Evolutionary conservation across 257 asterid species (phyloP).

Genomic region (Leonotis leonurus): DNA sequence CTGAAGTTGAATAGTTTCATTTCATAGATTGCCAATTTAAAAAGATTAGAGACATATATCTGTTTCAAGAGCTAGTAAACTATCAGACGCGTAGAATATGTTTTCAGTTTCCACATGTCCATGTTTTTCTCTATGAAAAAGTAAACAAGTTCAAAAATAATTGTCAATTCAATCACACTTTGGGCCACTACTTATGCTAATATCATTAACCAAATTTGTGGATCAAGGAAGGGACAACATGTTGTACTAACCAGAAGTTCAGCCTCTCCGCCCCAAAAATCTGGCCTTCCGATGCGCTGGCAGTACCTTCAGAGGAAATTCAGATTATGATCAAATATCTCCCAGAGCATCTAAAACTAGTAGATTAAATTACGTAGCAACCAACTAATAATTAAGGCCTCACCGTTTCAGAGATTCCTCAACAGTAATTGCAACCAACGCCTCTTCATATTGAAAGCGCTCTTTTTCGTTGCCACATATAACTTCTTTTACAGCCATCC

Average conservation of each 20-base stretch:
- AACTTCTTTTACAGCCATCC: conserved; percentile 93
- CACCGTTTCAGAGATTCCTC: conserved; percentile 85
- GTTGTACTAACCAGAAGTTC: conserved; percentile 74
- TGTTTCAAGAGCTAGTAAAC: neutral
- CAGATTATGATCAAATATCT: conserved; percentile 7
- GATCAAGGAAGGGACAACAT: neutral
- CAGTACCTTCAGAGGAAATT: conserved; percentile 60
- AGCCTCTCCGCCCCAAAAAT: conserved; percentile 99
- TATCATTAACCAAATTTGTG: neutral
- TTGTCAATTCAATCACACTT: neutral
- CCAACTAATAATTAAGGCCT: conserved; percentile 26
- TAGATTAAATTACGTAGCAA: neutral
- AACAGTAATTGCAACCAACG: conserved; percentile 80
- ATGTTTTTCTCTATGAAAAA: neutral
- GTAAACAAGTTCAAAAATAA: neutral
- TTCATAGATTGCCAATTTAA: neutral
- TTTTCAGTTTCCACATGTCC: neutral
- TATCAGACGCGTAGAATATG: neutral
- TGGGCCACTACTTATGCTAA: neutral
- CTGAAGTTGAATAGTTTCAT: conserved; percentile 23
- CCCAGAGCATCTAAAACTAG: neutral
- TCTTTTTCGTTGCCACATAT: conserved; percentile 67
- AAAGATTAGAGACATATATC: neutral
- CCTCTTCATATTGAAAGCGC: conserved; percentile 65
- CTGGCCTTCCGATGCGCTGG: conserved; percentile 80